Evolutionary conservation across 257 asterid species (phyloP), one percentile per base, ranked within the genome.

Genomic region (Penstemon barbatus): DNA sequence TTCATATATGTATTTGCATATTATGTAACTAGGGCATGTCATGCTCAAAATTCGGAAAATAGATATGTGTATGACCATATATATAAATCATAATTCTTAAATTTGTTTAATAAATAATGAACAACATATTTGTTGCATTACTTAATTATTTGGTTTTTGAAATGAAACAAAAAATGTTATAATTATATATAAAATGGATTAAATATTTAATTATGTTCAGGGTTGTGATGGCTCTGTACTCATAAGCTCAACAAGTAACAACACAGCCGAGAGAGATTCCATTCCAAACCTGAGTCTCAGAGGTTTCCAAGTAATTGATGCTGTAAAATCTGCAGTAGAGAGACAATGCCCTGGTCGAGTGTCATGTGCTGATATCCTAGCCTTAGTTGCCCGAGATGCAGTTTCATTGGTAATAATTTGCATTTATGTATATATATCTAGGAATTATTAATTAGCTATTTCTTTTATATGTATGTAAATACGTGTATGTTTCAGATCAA

Each of bases 221-320:
- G 95, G 95, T 13, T 87, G 90, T 33, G 95, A 87, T 11, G 92
- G 82, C 3, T 88, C 89, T 0, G 84, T 86, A 1, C 84, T 82
- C 1, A 0, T 88, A 33, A 84, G 82, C 77, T 76, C 87, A 0
- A 82, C 86, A 93, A 15, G 18, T 15, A 15, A 15, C 18, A 15
- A 15, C 18, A 15, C 18, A 15, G 18, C 18, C 18, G 18, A 88
- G 67, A 88, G 63, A 71, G 90, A 79, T 13, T 62, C 90, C 1
- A 46, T 73, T 42, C 92, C 92, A 1, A 86, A 86, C 61, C 82
- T 4, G 33, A 77, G 71, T 53, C 80, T 88, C 0, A 54, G 88
- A 66, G 91, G 96, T 1, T 88, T 75, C 70, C 78, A 82, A 45
- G 86, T 87, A 4, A 77, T 89, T 5, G 97, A 89, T 70, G 82